A percentile compares a stretch with the other conserved stretches of the same genome.
These are phyloP conservation scores for Penicillium tannophilum DNA, from an alignment of 495 filamentous ascomycete genomes.

Conservation along the genomic window DNA sequence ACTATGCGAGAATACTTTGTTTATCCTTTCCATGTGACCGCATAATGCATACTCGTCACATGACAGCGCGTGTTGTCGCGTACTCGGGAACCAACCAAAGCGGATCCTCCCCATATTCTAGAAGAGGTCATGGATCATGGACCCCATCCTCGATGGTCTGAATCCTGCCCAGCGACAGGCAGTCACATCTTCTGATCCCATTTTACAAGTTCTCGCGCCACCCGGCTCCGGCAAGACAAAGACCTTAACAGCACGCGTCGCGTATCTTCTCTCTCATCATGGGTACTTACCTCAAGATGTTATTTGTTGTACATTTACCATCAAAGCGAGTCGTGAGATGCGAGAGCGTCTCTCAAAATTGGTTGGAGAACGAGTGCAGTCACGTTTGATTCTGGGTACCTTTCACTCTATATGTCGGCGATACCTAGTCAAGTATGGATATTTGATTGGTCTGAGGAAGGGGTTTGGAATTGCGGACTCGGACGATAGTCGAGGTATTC, in stretches of 20 bases:
- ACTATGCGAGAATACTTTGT: background rate
- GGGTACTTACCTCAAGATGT: constrained; percentile 86
- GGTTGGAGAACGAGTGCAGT: constrained; percentile 75
- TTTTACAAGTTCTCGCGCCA: constrained; percentile 89
- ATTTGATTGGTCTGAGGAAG: constrained; percentile 76
- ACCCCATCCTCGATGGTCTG: constrained; percentile 69
- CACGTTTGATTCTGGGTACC: constrained; percentile 83
- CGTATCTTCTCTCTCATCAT: constrained; percentile 83
- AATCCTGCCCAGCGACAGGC: constrained; percentile 84
- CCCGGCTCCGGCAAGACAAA: constrained; percentile 94
- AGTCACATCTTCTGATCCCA: constrained; percentile 74
- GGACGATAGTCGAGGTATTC: constrained; percentile 72
- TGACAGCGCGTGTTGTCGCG: constrained; percentile 35
- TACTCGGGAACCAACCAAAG: constrained; percentile 13
- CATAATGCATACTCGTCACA: constrained; percentile 22
- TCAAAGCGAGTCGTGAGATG: constrained; percentile 97
- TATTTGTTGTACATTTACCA: constrained; percentile 96
- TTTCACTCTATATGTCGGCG: constrained; percentile 92
- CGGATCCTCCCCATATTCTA: constrained; percentile 1
- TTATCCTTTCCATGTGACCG: background rate
- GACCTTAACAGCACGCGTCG: constrained; percentile 91
- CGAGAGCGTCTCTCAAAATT: constrained; percentile 78
- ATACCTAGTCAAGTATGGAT: constrained; percentile 84
- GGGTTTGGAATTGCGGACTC: constrained; percentile 95
- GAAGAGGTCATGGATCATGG: constrained; percentile 28